A percentile compares a stretch with the other conserved stretches of the same genome.
Conservation (phyloP, 352 stramenopile species). For the Halophytophthora polymorphica region DNA sequence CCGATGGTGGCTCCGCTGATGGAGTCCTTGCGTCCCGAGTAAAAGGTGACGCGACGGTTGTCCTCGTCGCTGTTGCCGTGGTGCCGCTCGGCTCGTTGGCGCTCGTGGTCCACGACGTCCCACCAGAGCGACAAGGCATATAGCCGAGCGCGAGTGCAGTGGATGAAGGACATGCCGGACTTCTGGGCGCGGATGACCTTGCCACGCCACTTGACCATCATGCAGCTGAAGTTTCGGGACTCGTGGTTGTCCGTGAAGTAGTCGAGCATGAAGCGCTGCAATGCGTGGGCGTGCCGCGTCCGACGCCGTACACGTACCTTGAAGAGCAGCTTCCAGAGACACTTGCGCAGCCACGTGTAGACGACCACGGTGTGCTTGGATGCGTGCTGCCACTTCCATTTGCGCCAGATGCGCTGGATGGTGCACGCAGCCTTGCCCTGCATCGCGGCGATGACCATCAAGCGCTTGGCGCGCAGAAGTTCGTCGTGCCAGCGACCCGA, state of each 20-base stretch:
- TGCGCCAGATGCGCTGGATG: constrained; percentile 63
- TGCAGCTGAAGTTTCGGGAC: constrained; percentile 66
- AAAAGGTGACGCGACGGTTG: constrained; percentile 8
- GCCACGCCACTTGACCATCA: constrained; percentile 70
- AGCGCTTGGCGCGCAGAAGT: constrained; percentile 33
- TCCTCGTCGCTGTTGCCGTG: constrained; percentile 7
- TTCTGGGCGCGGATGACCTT: constrained; percentile 75
- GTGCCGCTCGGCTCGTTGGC: constrained; percentile 57
- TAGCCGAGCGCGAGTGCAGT: constrained; percentile 54
- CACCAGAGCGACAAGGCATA: constrained; percentile 56
- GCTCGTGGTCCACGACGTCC: constrained; percentile 63
- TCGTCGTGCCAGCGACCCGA: constrained; percentile 31
- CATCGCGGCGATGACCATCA: constrained; percentile 25
- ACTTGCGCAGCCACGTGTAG: constrained; percentile 69
- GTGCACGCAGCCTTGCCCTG: constrained; percentile 35
- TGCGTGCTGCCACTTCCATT: constrained; percentile 58
- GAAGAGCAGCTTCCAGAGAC: constrained; percentile 68
- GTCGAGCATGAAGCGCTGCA: constrained; percentile 62
- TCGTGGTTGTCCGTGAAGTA: constrained; percentile 52
- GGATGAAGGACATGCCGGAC: constrained; percentile 43
- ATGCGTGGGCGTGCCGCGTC: constrained; percentile 24
- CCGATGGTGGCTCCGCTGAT: neutral
- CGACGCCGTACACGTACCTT: constrained; percentile 42
- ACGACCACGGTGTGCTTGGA: constrained; percentile 61
- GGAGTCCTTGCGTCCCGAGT: constrained; percentile 10